Evolutionary conservation across 192 early-diverging fungal species (phyloP), one percentile per base, ranked within the genome.

Genomic region (Pilaira anomala): DNA sequence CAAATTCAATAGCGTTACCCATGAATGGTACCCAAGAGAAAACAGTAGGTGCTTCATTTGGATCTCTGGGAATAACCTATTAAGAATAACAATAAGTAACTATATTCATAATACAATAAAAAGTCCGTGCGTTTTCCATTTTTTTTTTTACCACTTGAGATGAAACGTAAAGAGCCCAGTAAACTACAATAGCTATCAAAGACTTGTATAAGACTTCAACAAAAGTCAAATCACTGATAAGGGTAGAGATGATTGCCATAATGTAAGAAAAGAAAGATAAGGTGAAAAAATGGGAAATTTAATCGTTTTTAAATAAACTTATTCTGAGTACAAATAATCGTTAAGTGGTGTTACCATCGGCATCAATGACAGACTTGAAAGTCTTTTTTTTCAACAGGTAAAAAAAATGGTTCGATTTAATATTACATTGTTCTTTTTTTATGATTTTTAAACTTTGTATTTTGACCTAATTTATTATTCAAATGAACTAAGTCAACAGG

Each of bases 1-100:
- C 94, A 81, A 93, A 94, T 53, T 80, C 63, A 51, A 95, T 71
- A 66, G 93, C 92, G 46, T 86, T 86, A 45, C 96, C 95, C 59
- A 98, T 76, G 67, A 94, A 84, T 28, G 96, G 95, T 60, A 97
- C 75, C 69, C 82, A 84, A 78, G 92, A 88, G 50, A 78, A 76
- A 18, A 91, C 86, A 29, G 82, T 72, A 14, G 89, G 89, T 55
- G 87, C 85, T 41, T 84, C 78, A 16, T 87, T 85, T 24, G 78
- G 66, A 51, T 77, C 42, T 21, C 24, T 46, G 13, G 48, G 51
- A 7, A 40, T 36, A 22, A 36, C 11, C 14, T 28, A 6, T 22
- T 12, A 29, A 54, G 18, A 16, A 49, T 50, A 45, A 36, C 6
- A 36, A 5, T 9, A 33, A 33, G 11, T 36, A 9, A 36, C 2